Conservation (phyloP, 768 basidiomycete genomes). For the Termitomyces sp. region DNA sequence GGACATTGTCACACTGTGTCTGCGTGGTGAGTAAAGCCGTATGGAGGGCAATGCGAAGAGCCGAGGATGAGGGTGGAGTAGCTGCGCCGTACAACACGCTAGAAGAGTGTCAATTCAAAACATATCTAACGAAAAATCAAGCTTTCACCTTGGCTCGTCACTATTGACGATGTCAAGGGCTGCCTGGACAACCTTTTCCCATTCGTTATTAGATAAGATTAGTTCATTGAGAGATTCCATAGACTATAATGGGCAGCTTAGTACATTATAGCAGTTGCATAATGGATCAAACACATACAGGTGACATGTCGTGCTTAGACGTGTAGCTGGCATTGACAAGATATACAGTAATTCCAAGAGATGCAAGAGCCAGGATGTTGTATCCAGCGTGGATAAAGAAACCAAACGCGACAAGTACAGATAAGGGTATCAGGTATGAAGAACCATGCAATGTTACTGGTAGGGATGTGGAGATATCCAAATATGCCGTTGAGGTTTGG, state of each 20-base stretch:
- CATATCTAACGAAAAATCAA: neutral
- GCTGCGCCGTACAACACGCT: slow-evolving; percentile 30
- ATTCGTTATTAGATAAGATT: slow-evolving; percentile 58
- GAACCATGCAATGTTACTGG: slow-evolving; percentile 25
- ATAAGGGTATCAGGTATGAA: slow-evolving; percentile 33
- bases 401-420: slow-evolving; percentile 30
- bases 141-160: slow-evolving; percentile 59
- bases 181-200: slow-evolving; percentile 73
- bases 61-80: slow-evolving; percentile 42
- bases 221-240: slow-evolving; percentile 62
- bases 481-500: slow-evolving; percentile 30
- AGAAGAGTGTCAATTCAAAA: slow-evolving; percentile 7
- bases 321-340: slow-evolving; percentile 27
- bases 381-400: slow-evolving; percentile 39
- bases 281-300: slow-evolving; percentile 32
- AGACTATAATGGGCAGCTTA: slow-evolving; percentile 35
- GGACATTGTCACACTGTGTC: slow-evolving; percentile 76
- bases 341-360: slow-evolving; percentile 31
- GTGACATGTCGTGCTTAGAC: slow-evolving; percentile 44
- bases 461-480: slow-evolving; percentile 13
- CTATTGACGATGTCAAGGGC: slow-evolving; percentile 58
- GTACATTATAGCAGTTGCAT: slow-evolving; percentile 3
- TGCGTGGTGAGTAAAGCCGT: slow-evolving; percentile 73
- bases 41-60: slow-evolving; percentile 66
- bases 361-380: slow-evolving; percentile 32